Base-by-base conservation (phyloP, 139 green algal genomes). In the Closterium sp. region DNA sequence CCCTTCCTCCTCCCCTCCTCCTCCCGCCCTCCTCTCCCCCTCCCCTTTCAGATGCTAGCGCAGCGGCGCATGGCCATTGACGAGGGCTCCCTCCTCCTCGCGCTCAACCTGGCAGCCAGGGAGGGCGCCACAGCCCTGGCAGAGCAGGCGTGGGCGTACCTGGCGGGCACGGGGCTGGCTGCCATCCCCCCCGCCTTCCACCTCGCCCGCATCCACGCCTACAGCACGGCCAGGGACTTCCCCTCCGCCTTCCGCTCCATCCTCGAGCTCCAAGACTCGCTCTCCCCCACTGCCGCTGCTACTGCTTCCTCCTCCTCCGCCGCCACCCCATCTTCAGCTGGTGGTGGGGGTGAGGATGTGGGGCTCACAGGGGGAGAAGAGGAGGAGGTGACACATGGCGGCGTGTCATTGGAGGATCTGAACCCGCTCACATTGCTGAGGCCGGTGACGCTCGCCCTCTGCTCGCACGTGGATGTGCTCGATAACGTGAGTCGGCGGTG, bases 121-220 rank as follows among this genome's bases (percentile, higher is more conserved):
- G 33, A 10, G 84, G 33, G 33, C 9, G 12, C 19, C 33, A 31
- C 64, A 25, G 30, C 30, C 64, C n/a, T 30, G 30, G 16, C 16
- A 89, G 86, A 38, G 34, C 66, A 85, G 28, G 88, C 28, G 34
- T 30, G 43, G 38, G 69, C 10, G 30, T 25, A 89, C 28, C 34
- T 32, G 12, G 4, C 23, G 83, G 30, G 25, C 12, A 7, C 86
- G 31, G 12, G 7, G 7, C 86, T 84, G 64, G 8, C 4, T 10
- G 32, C 33, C 84, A 9, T 10, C 36, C 34, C 36, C 34, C 33
- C 33, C 28, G 33, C 89, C 25, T 91, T 91, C 86, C 87, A 92
- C 66, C 86, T 92, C 23, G 89, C 89, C 9, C 89, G 89, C 86
- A 91, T 92, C 33, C 89, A 92, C 35, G 34, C 34, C 23, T 92